Evolutionary conservation across 2,329 filamentous ascomycete genomes (phyloP).

Genomic region (Grosmannia huntii): DNA sequence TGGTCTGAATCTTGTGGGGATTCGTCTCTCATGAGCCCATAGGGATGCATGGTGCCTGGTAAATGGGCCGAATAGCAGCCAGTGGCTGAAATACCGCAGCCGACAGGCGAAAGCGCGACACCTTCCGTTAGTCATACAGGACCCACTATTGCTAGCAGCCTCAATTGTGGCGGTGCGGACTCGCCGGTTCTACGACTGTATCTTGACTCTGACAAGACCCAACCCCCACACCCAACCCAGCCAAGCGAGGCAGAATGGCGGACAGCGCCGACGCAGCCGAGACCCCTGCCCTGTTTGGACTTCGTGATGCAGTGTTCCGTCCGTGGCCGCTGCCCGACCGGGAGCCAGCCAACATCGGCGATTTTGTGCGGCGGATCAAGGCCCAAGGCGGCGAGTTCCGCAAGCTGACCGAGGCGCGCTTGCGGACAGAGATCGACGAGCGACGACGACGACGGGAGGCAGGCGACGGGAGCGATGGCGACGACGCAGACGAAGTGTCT

Average conservation of each 20-base stretch:
- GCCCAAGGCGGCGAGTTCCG: slow-evolving; percentile 71
- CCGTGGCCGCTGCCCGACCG: slow-evolving; percentile 48
- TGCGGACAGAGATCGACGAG: slow-evolving; percentile 53
- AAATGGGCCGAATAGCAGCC: background rate
- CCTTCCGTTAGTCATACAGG: no score
- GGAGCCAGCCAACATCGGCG: slow-evolving; percentile 49
- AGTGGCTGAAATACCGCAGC: background rate
- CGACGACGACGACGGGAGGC: slow-evolving; percentile 25
- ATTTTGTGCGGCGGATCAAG: slow-evolving; percentile 70
- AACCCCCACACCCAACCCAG: no score
- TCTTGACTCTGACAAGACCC: background rate
- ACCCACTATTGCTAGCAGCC: no score
- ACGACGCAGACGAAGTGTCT: slow-evolving; percentile 28
- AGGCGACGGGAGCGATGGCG: slow-evolving; percentile 28
- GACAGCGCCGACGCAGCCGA: background rate
- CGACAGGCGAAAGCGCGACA: no score
- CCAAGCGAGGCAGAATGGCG: slow-evolving; percentile 3
- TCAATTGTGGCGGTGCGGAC: no score
- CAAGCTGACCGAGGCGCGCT: slow-evolving; percentile 58
- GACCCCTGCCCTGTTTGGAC: slow-evolving; percentile 9
- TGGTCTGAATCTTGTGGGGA: background rate
- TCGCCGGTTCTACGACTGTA: no score
- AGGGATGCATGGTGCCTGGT: background rate
- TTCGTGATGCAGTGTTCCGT: slow-evolving; percentile 27
- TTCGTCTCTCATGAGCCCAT: background rate